Conservation (phyloP, 306 rosid species). For the Cicer chorassanicum region DNA sequence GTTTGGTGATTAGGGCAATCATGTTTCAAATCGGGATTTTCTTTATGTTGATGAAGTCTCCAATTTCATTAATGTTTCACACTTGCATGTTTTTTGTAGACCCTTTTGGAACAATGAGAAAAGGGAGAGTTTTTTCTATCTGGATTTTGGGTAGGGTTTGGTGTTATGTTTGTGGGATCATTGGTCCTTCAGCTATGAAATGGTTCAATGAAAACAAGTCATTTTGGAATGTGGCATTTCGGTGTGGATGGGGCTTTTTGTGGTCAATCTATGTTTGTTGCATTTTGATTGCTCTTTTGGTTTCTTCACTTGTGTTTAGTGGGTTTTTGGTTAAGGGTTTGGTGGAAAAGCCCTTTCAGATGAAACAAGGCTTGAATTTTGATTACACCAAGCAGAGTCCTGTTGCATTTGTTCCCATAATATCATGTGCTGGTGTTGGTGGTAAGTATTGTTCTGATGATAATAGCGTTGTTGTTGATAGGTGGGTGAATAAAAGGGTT, state of each 20-base stretch:
- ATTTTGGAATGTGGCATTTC: conserved; percentile 59
- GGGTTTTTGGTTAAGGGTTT: conserved; percentile 60
- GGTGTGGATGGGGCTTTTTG: conserved; percentile 81
- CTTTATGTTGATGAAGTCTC: conserved; percentile 55
- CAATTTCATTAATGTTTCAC: conserved; percentile 54
- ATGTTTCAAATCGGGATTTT: conserved; percentile 64
- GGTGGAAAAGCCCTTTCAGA: conserved; percentile 73
- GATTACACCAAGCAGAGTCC: conserved; percentile 80
- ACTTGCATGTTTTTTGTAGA: conserved; percentile 55
- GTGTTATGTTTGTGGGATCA: conserved; percentile 38
- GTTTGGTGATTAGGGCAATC: conserved; percentile 66
- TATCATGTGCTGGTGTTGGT: conserved; percentile 52
- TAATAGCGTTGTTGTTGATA: conserved; percentile 36
- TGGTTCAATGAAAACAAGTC: conserved; percentile 57
- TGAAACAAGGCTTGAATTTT: conserved; percentile 68
- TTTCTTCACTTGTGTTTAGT: conserved; percentile 59
- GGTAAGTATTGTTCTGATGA: conserved; percentile 47
- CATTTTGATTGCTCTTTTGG: conserved; percentile 63
- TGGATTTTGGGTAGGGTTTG: conserved; percentile 38
- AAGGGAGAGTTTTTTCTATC: conserved; percentile 43
- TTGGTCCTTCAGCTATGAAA: conserved; percentile 47
- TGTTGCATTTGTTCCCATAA: conserved; percentile 71
- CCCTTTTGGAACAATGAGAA: conserved; percentile 61
- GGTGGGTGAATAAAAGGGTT: conserved; percentile 44
- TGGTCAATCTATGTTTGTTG: conserved; percentile 74